Evolutionary conservation across 139 green algal species (phyloP).

Genomic region (Haematococcus lacustris): DNA sequence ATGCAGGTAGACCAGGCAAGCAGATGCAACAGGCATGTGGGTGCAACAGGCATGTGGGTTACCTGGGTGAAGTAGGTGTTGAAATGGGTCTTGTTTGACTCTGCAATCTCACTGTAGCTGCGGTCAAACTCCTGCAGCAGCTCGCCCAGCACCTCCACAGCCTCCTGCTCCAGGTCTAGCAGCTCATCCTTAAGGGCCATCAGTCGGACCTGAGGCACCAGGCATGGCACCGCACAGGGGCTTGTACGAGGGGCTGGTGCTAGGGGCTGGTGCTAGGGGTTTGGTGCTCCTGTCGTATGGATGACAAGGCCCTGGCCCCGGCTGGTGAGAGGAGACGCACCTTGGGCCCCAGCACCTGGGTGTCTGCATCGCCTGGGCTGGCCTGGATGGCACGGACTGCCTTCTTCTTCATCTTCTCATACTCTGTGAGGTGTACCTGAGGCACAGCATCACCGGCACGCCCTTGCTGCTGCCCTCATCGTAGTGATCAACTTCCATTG

Average conservation of each 20-base stretch:
- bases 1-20: too few species aligned
- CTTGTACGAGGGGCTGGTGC: too few species aligned
- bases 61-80: slow-evolving; percentile 63
- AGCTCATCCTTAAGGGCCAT: slow-evolving; percentile 56
- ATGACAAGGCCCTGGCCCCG: too few species aligned
- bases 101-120: slow-evolving; percentile 62
- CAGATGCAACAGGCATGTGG: too few species aligned
- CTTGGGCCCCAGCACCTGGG: background rate
- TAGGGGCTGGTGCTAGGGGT: too few species aligned
- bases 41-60: too few species aligned
- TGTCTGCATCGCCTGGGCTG: background rate
- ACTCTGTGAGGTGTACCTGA: slow-evolving; percentile 1
- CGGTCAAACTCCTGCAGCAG: slow-evolving; percentile 68
- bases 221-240: too few species aligned
- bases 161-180: slow-evolving; percentile 52
- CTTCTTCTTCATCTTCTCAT: slow-evolving; percentile 10
- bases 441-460: background rate
- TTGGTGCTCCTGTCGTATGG: too few species aligned
- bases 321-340: too few species aligned
- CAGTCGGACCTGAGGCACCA: slow-evolving; percentile 48
- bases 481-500: background rate
- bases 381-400: background rate
- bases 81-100: slow-evolving; percentile 60
- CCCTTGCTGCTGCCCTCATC: background rate
- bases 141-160: slow-evolving; percentile 54